phyloP scores from a whole-genome alignment of 1,284 basidiomycete genomes.

The Fistulina hepatica region DNA sequence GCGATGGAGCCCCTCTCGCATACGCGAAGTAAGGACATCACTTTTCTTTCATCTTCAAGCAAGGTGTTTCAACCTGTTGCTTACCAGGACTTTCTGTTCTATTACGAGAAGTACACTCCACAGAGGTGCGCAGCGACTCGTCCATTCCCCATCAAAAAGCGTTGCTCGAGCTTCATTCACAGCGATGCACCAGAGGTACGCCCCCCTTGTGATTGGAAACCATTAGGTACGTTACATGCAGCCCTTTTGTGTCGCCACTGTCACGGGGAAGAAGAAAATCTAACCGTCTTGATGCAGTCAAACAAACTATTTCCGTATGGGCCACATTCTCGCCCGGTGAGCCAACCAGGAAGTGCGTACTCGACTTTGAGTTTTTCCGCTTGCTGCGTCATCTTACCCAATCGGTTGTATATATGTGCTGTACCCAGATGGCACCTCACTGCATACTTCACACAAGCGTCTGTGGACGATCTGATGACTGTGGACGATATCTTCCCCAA shows the following conservation, averaged over 20 bases:
- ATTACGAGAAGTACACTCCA: conserved; percentile 58
- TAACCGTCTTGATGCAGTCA: too few species aligned
- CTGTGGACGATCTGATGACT: conserved; percentile 52
- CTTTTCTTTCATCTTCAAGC: conserved; percentile 8
- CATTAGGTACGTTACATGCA: conserved; percentile 69
- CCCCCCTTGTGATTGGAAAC: conserved; percentile 58
- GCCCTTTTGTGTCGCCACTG: conserved; percentile 65
- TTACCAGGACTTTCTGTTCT: conserved; percentile 76
- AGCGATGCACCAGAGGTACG: conserved; percentile 25
- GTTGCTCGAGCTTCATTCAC: conserved; percentile 2
- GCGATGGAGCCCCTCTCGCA: conserved; percentile 67
- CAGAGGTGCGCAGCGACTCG: conserved; percentile 32
- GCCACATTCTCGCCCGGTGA: too few species aligned
- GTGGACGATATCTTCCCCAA: conserved; percentile 50
- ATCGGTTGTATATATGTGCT: conserved; percentile 11
- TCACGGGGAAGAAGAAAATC: conserved; percentile 44
- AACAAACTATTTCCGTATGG: too few species aligned
- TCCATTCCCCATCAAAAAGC: conserved; percentile 17
- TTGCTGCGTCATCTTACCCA: conserved; percentile 2
- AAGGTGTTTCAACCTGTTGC: conserved; percentile 7
- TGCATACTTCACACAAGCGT: conserved; percentile 67
- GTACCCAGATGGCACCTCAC: conserved; percentile 29
- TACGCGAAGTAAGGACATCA: conserved; percentile 61
- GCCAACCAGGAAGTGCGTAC: too few species aligned
- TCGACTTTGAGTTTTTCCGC: too few species aligned